Evolutionary conservation across 1,284 basidiomycete genomes (phyloP).

Genomic region (Austroboletus sp.): DNA sequence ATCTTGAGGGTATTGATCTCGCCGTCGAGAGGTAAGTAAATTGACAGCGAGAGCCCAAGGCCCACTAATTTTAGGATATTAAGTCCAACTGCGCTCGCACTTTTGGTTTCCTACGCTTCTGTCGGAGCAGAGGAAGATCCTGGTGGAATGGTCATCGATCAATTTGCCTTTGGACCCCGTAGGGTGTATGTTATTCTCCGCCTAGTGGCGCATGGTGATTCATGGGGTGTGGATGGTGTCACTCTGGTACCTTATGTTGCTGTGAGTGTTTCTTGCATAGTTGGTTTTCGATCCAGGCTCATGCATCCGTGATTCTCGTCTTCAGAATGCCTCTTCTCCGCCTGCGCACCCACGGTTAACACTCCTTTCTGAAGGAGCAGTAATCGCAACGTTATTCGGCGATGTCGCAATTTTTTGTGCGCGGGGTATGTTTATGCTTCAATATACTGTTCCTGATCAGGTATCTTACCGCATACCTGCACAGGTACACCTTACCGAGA

Average conservation of each 20-base stretch:
- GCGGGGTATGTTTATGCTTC: constrained; percentile 39
- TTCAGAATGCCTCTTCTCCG: constrained; percentile 57
- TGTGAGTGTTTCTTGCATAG: constrained; percentile 39
- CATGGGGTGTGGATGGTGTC: constrained; percentile 33
- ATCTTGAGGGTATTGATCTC: constrained; percentile 64
- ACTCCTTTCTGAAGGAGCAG: constrained; percentile 48
- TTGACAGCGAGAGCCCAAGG: constrained; percentile 2
- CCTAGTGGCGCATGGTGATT: constrained; percentile 31
- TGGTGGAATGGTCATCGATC: constrained; percentile 38
- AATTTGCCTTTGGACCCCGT: constrained; percentile 40
- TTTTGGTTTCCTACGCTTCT: constrained; percentile 61
- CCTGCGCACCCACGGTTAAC: constrained; percentile 65
- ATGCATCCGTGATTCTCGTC: background rate
- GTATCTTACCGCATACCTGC: background rate
- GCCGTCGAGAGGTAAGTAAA: constrained; percentile 51
- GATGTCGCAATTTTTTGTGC: constrained; percentile 70
- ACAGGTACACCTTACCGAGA: constrained; percentile 65
- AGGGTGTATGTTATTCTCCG: constrained; percentile 60
- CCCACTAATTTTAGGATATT: constrained; percentile 2
- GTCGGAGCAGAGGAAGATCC: constrained; percentile 42
- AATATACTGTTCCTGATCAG: background rate
- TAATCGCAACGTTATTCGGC: constrained; percentile 64
- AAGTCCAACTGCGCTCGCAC: constrained; percentile 48
- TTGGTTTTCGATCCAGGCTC: background rate
- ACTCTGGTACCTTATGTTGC: constrained; percentile 67